These are phyloP conservation scores for Sporisorium sorghi DNA, from an alignment of 1,284 basidiomycete species.

Conservation along the genomic window DNA sequence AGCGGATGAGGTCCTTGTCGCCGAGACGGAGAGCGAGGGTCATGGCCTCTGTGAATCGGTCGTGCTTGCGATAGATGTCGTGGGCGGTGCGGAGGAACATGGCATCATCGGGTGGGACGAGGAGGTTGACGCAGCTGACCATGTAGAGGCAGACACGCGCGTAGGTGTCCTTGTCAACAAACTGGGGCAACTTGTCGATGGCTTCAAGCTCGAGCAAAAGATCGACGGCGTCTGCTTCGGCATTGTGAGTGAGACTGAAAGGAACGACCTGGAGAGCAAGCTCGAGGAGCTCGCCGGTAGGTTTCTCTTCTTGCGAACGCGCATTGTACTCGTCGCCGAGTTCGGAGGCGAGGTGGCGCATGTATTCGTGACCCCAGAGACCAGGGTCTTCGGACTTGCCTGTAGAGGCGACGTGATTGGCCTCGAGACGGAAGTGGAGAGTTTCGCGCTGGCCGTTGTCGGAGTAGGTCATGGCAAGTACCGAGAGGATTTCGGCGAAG, in stretches of 20 bases:
- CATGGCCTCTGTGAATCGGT: conserved; percentile 91
- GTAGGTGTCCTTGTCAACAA: conserved; percentile 80
- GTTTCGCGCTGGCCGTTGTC: conserved; percentile 95
- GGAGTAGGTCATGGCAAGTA: conserved; percentile 99
- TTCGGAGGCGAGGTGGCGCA: conserved; percentile 95
- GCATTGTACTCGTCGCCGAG: conserved; percentile 89
- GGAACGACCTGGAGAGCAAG: conserved; percentile 88
- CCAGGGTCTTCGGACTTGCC: conserved; percentile 77
- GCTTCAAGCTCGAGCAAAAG: conserved; percentile 93
- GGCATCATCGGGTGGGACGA: conserved; percentile 92
- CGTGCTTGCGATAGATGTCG: conserved; percentile 86
- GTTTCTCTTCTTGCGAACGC: conserved; percentile 63
- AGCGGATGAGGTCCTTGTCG: conserved; percentile 79
- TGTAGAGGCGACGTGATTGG: conserved; percentile 45
- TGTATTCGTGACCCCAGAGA: conserved; percentile 98
- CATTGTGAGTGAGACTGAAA: conserved; percentile 93
- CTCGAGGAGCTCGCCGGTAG: conserved; percentile 70
- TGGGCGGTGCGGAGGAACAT: conserved; percentile 91
- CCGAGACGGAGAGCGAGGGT: conserved; percentile 87
- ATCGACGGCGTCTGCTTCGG: conserved; percentile 98
- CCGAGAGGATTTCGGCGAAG: conserved; percentile 97
- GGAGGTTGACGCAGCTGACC: conserved; percentile 89
- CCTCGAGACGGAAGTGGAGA: conserved; percentile 72
- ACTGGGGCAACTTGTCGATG: conserved; percentile 74
- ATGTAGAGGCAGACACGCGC: conserved; percentile 96